Percentiles rank a stretch among this genome's conserved stretches.
Evolutionary conservation across 192 early-diverging fungal genomes (phyloP).

Genomic region (Fimicolochytrium jonesii): DNA sequence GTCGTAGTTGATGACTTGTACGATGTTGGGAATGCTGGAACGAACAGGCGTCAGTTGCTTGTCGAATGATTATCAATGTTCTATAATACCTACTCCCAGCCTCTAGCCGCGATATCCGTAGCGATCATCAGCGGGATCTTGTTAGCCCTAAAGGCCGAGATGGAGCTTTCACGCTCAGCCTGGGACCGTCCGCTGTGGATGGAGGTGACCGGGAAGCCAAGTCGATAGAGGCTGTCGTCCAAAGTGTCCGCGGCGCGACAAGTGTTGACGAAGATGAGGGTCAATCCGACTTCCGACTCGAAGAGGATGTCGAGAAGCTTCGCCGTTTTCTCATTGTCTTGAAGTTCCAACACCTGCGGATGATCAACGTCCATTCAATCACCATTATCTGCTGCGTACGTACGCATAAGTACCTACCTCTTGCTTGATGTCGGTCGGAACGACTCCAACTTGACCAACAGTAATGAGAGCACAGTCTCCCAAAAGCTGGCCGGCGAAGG

Average conservation of each 20-base stretch:
- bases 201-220: conserved; percentile 35
- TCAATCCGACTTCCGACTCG: conserved; percentile 41
- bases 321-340: conserved; percentile 74
- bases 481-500: conserved; percentile 80
- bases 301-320: conserved; percentile 69
- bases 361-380: neutral
- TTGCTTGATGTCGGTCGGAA: conserved; percentile 83
- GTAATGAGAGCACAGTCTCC: conserved; percentile 61
- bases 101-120: conserved; percentile 91
- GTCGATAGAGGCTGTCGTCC: conserved; percentile 37
- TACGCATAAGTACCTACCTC: conserved; percentile 49
- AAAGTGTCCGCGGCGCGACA: conserved; percentile 81
- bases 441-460: conserved; percentile 85
- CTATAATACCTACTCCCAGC: conserved; percentile 52
- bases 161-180: conserved; percentile 81
- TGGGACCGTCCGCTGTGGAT: conserved; percentile 89
- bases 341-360: conserved; percentile 56
- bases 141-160: conserved; percentile 67
- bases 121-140: conserved; percentile 72
- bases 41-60: neutral
- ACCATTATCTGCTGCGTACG: neutral
- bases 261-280: conserved; percentile 89
- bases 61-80: neutral
- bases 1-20: conserved; percentile 92
- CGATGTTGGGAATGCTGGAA: conserved; percentile 70